Evolutionary conservation across 1,284 basidiomycete genomes (phyloP), one percentile per base, ranked within the genome.

Genomic region (Ustilago vetiveriae): DNA sequence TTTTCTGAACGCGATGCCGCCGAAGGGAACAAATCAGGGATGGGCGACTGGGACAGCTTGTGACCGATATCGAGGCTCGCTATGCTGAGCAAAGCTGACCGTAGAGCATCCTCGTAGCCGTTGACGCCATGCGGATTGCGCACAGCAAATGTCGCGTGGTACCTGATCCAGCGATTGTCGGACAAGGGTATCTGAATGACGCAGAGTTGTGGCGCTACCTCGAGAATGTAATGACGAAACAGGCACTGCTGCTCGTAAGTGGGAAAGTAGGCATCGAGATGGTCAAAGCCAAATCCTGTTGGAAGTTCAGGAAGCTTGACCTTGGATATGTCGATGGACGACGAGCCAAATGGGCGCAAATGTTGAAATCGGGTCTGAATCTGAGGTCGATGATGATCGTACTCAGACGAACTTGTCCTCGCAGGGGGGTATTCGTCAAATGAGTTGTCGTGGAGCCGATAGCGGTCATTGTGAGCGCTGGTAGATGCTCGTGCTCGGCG

Each of bases 221-320:
- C 66, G 30, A 69, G 42, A 19, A 69, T 50, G 19, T 63, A 69
- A 26, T 69, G 66, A 8, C 66, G 59, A 32, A 69, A 69, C 30
- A 69, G 54, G 23, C 51, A 58, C 27, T 63, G 59, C 24, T 69
- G 58, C 49, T 69, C 66, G 37, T 55, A 55, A 3, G 59, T 69
- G 1, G 55, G 59, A 27, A 69, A 63, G 59, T 44, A 69, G 7
- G 66, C 49, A n/a, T 55, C 66, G 16, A 69, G 59, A 17, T 59
- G 40, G n/a, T 63, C 66, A 41, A 69, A 69, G 23, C 59, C 66
- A 6, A 62, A 48, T 0, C 59, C 59, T n/a, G 66, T 13, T 3
- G 66, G 66, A 8, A 69, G 42, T 21, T 63, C 66, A 2, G 59
- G 50, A 3, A 63, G 26, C n/a, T 59, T 69, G 22, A 58, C 54